A percentile compares a stretch with the other conserved stretches of the same genome.
phyloP scores from a whole-genome alignment of 2,329 filamentous ascomycete genomes.

The Hymenoscyphus salicellus region DNA sequence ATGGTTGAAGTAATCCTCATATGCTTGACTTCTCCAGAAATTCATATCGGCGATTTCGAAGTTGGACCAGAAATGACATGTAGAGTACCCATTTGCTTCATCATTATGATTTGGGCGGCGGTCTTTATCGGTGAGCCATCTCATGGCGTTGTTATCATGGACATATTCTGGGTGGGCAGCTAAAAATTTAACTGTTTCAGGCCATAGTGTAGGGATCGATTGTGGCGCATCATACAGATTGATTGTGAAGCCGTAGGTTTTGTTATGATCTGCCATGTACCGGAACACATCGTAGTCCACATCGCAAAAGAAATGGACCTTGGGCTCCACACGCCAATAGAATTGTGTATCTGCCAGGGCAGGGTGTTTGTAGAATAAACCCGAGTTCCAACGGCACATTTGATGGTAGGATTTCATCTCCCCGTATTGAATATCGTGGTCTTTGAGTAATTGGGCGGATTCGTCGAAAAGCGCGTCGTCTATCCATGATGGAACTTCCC shows the following conservation, averaged over 20 bases:
- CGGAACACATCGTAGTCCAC: slow-evolving; percentile 98
- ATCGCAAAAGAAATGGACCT: slow-evolving; percentile 98
- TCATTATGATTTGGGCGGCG: slow-evolving; percentile 75
- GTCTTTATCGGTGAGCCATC: slow-evolving; percentile 78
- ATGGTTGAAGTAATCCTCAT: slow-evolving; percentile 95
- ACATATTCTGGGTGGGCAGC: slow-evolving; percentile 78
- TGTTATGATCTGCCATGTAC: slow-evolving; percentile 97
- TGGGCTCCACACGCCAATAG: slow-evolving; percentile 98
- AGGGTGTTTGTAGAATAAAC: slow-evolving; percentile 95
- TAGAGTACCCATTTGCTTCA: slow-evolving; percentile 88
- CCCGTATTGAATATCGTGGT: slow-evolving; percentile 87
- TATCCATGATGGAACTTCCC: slow-evolving; percentile 90
- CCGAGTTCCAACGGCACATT: slow-evolving; percentile 99
- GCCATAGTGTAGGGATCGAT: slow-evolving; percentile 86
- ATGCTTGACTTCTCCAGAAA: slow-evolving; percentile 86
- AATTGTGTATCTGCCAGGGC: slow-evolving; percentile 78
- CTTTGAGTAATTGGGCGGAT: slow-evolving; percentile 76
- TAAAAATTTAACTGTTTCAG: slow-evolving; percentile 90
- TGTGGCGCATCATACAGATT: slow-evolving; percentile 90
- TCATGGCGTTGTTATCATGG: slow-evolving; percentile 78
- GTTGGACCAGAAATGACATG: slow-evolving; percentile 99
- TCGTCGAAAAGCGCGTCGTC: slow-evolving; percentile 81
- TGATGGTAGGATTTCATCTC: slow-evolving; percentile 89
- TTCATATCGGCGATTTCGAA: slow-evolving; percentile 93
- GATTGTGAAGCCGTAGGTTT: slow-evolving; percentile 98